These are phyloP conservation scores for Nemania sp. DNA, from an alignment of 2,329 filamentous ascomycete species.

Conservation along the genomic window DNA sequence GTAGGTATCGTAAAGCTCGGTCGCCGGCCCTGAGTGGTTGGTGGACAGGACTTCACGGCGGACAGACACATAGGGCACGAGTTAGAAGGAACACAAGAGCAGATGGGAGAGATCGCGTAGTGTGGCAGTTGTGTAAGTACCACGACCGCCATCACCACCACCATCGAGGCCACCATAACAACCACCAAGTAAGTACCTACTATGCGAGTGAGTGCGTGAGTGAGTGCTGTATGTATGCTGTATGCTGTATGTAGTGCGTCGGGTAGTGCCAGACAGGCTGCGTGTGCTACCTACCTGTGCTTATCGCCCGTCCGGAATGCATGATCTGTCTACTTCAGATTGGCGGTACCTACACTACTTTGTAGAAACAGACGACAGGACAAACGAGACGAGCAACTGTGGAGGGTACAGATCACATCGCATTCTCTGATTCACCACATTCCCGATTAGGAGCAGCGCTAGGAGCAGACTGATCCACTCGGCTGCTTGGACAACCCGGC, in stretches of 20 bases:
- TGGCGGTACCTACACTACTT: constrained; percentile 17
- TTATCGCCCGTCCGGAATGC: constrained; percentile 39
- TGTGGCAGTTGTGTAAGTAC: constrained; percentile 35
- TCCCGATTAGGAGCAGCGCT: constrained; percentile 51
- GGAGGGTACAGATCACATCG: constrained; percentile 47
- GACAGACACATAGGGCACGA: constrained; percentile 3
- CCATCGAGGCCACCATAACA: not conserved
- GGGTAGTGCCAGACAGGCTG: constrained; percentile 36
- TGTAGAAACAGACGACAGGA: constrained; percentile 31
- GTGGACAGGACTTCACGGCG: constrained; percentile 2
- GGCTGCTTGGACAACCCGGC: constrained; percentile 41
- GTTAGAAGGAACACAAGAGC: constrained; percentile 23
- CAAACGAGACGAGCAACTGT: constrained; percentile 40
- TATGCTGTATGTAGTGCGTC: constrained; percentile 30
- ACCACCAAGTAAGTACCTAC: too few species aligned
- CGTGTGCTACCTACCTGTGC: constrained; percentile 26
- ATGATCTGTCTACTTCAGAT: constrained; percentile 38
- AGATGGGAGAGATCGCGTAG: constrained; percentile 39
- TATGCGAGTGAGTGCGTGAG: too few species aligned
- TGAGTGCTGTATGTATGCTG: not conserved
- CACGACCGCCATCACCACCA: constrained; percentile 1
- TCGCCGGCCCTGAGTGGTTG: constrained; percentile 33
- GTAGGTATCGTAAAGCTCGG: constrained; percentile 36
- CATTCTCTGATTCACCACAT: constrained; percentile 47
- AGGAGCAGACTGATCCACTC: constrained; percentile 48